Evolutionary conservation across 2,329 filamentous ascomycete genomes (phyloP), one percentile per base, ranked within the genome.

Genomic region (Paracorniculantispora psalliotae): DNA sequence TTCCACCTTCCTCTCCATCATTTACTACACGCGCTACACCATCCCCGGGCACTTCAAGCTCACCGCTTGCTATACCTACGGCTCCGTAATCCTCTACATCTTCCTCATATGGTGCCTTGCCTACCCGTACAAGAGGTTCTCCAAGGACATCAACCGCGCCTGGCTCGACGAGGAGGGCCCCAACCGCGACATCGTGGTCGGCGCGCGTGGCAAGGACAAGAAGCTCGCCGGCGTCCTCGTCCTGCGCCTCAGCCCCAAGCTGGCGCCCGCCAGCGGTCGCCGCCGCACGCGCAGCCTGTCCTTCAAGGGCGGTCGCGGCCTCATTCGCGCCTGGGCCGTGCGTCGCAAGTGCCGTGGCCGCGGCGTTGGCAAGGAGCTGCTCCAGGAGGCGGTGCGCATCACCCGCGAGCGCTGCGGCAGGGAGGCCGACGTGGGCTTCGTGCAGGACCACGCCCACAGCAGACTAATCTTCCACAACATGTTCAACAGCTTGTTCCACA

Each of bases 301-400:
- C 67, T 57, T 77, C 65, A 78, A 77, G 63, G 84, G 86, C 37
- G 88, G 87, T 55, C 82, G 81, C 62, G 89, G 87, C 9, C 77
- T 91, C 50, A 87, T 96, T 59, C 83, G 89, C 28, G 91, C 89
- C 1, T 96, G 92, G 91, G 93, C 91, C 2, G 90, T 91, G 1
- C 80, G 81, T 68, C 74, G 86, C 53, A 79, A 80, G 64, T 91
- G 91, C 71, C 81, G 92, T 26, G 79, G 83, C 33, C 83, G 84
- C 62, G 91, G 91, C 0, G 78, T 96, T 25, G 92, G 91, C 2
- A 80, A 77, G 43, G 87, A 86, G 33, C 73, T 96, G 66, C 77
- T 96, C 50, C 82, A 88, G 64, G 88, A 90, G 65, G 90, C 89
- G 1, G 85, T 92, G 2, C 79, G 80, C 59, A 71, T 88, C 57